Evolutionary conservation across 129 eudicot genomes (phyloP), one percentile per base, ranked within the genome.

Genomic region (Helichrysum umbraculigerum): DNA sequence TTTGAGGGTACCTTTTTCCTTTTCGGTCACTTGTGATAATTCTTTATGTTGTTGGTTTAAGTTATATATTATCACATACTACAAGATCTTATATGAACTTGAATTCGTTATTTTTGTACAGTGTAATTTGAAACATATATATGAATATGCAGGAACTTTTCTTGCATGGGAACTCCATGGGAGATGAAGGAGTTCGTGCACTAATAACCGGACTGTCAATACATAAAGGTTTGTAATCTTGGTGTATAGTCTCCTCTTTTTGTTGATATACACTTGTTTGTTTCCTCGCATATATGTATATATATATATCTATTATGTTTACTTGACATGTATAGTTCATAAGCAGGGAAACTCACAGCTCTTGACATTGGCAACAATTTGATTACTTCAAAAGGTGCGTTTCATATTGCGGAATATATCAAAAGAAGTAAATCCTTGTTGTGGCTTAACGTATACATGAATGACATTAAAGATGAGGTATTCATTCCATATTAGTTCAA

Each of bases 401-500:
- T 66, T 76, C 88, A 90, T 84, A 86, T 93, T 76, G 98, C 97
- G 69, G 98, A 93, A 79, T 91, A 88, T 71, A 66, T 93, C 42
- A 90, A 86, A 85, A 84, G 83, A 78, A 88, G 87, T 84, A 93
- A 90, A 86, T 83, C 83, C 66, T 79, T 93, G 82, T 30, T 83
- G 68, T 88, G 88, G 92, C 83, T 93, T 73, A 91, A 77, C 66
- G 66, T 93, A 50, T 91, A 88, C 85, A 91, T 88, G 97, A 93
- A 93, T 78, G 98, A 91, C 85, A 88, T 93, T 79, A 84, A 85
- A 78, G 98, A 93, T 81, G 98, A 93, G 98, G 98, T 93, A 87
- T 15, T 39, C 4, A 39, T 54, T 25, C 61, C 59, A 30, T 34
- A 33, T 72, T 54, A 34, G 19, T 73, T 68, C 11, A 44, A 12